A percentile compares a stretch with the other conserved stretches of the same genome.
These are phyloP conservation scores for Clohesyomyces aquaticus DNA, from an alignment of 495 filamentous ascomycete species.

Conservation along the genomic window DNA sequence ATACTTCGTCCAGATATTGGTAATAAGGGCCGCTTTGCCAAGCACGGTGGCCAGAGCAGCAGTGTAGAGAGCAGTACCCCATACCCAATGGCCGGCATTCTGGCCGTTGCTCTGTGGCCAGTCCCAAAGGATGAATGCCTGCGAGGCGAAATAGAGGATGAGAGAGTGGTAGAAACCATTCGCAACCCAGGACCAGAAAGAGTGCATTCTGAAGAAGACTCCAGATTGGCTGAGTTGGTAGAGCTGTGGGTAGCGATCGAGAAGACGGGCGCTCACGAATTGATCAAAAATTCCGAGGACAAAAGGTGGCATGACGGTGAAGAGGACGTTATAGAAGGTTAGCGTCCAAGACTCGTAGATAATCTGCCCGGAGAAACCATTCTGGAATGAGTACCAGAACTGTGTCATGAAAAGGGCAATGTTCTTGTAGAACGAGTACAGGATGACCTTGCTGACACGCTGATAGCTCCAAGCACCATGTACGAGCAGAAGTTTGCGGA, in stretches of 20 bases:
- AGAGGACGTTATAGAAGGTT: slow-evolving; percentile 99
- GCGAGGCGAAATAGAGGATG: slow-evolving; percentile 81
- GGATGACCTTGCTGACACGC: slow-evolving; percentile 90
- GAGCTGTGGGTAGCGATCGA: slow-evolving; percentile 96
- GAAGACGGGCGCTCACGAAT: slow-evolving; percentile 92
- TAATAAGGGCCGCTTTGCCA: slow-evolving; percentile 91
- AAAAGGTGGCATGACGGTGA: slow-evolving; percentile 91
- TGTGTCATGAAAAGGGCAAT: slow-evolving; percentile 98
- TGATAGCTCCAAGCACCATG: slow-evolving; percentile 99
- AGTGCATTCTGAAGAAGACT: slow-evolving; percentile 86
- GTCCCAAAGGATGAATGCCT: slow-evolving; percentile 80
- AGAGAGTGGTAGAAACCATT: slow-evolving; percentile 97
- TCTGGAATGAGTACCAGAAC: slow-evolving; percentile 99
- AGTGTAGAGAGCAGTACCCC: slow-evolving; percentile 91
- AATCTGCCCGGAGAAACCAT: slow-evolving; percentile 94
- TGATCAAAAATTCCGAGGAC: slow-evolving; percentile 98
- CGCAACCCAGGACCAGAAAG: slow-evolving; percentile 87
- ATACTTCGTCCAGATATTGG: slow-evolving; percentile 99
- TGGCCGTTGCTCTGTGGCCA: slow-evolving; percentile 74
- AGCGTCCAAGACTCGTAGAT: slow-evolving; percentile 99
- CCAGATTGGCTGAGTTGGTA: slow-evolving; percentile 93
- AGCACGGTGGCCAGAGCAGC: slow-evolving; percentile 89
- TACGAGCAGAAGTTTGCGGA: slow-evolving; percentile 92
- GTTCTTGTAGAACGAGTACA: slow-evolving; percentile 99
- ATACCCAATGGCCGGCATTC: slow-evolving; percentile 92